These are phyloP conservation scores for Ceratonia siliqua DNA, from an alignment of 306 rosid genomes.

Conservation along the genomic window DNA sequence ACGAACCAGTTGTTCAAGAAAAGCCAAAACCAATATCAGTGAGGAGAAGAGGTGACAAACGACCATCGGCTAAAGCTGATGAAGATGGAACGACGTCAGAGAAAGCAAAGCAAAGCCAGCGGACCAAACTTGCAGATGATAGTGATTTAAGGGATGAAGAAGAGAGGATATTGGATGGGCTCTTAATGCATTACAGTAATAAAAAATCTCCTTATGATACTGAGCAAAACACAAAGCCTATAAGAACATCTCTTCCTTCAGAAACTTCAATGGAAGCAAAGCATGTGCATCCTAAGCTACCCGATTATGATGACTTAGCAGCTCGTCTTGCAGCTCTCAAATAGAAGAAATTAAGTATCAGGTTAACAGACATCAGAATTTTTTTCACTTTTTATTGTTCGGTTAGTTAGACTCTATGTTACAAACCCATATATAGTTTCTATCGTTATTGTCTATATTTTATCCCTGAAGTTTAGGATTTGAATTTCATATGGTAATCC, in stretches of 20 bases:
- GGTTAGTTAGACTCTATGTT: background rate
- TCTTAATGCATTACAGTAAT: slow-evolving; percentile 33
- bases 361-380: background rate
- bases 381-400: background rate
- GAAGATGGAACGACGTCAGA: background rate
- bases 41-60: slow-evolving; percentile 51
- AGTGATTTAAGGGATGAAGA: slow-evolving; percentile 15
- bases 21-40: slow-evolving; percentile 66
- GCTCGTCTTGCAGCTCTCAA: slow-evolving; percentile 72
- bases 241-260: slow-evolving; percentile 45
- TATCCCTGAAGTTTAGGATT: background rate
- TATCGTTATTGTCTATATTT: background rate
- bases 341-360: slow-evolving; percentile 20
- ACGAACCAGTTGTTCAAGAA: slow-evolving; percentile 27
- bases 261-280: slow-evolving; percentile 35
- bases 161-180: slow-evolving; percentile 29
- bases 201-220: slow-evolving; percentile 21
- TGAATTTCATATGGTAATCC: background rate
- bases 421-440: background rate
- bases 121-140: background rate
- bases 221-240: slow-evolving; percentile 11
- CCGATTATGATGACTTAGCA: slow-evolving; percentile 76
- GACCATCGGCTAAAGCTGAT: slow-evolving; percentile 7
- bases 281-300: slow-evolving; percentile 75
- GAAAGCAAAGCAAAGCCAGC: background rate